Base-by-base conservation (phyloP, 768 basidiomycete species). In the Rubroboletus pulcherrimus region DNA sequence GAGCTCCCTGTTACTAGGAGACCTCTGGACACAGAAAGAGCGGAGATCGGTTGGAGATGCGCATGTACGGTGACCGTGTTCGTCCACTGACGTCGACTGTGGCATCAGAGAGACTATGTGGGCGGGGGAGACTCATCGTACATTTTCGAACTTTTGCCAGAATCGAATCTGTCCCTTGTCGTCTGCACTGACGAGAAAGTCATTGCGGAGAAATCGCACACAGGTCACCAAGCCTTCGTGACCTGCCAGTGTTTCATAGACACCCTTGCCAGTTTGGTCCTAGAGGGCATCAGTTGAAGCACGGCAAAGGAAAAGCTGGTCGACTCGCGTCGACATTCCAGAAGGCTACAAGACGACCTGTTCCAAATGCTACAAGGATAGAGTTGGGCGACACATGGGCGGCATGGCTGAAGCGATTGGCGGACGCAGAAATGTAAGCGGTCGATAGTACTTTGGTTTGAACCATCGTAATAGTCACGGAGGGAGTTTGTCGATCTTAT, bases 1-100 rank as follows among this genome's bases (percentile, higher is more conserved):
- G 94, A 96, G 15, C 89, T 85, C 1, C 91, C 93, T 0, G 91
- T 92, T 3, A 87, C 77, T 9, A 95, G 57, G 35, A 75, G 71
- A 42, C 75, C 68, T 15, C 73, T 76, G 49, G 77, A 72, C 2
- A 77, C 74, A 39, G 78, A 82, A 4, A 98, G 68, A 3, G 86
- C 78, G 12, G 91, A 87, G 30, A 98, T 80, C 1, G 90, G 78
- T 50, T 81, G 78, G 17, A 71, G 57, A 70, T 98, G 95, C 0
- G 85, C 90, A 55, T 84, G 71, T 3, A 80, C 59, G 31, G 72
- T 73, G 11, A 63, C 63, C 1, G 72, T 66, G 31, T 66, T 61
- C 15, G 56, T 73, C 91, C 90, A 93, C 91, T 93, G 66, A 24
- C 49, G 41, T 29, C 24, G 40, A 37, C 17, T 5, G 53, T 49